Evolutionary conservation across 2,329 filamentous ascomycete genomes (phyloP), one percentile per base, ranked within the genome.

Genomic region (Bipolaris bicolor): DNA sequence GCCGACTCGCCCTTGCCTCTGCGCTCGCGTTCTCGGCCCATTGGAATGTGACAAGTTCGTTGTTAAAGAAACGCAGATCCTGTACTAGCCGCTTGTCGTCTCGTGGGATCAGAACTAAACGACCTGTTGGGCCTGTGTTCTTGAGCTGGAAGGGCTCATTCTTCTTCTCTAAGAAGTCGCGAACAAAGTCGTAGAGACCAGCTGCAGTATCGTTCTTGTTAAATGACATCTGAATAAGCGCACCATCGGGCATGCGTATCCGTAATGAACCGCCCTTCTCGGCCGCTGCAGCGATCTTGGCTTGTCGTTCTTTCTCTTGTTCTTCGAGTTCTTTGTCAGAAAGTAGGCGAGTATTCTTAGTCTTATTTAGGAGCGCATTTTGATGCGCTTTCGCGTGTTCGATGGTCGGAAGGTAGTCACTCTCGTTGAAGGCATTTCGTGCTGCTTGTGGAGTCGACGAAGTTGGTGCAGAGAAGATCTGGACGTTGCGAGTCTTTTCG

Each of bases 181-280:
- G 82, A 16, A 97, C 90, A 62, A 90, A 91, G 13, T 82, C 80
- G 77, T 98, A 92, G 1, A 99, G 80, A 49, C 85, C 84, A 3
- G 83, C 81, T 1, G 88, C 90, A 0, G 90, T 92, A 51, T 93
- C 88, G 1, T 80, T 74, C 18, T 86, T 86, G 1, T 82, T 83
- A 64, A 96, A 87, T n/a, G 82, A 84, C 78, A 88, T 88, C 49
- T 92, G 86, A 31, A 92, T 86, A 51, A 88, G 87, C 55, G 88
- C 90, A 66, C 93, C 90, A 72, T 98, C 93, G 0, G 94, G 94
- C 66, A 97, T 93, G 24, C 93, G 89, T 47, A 97, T 85, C 63
- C 90, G 92, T 62, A 98, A 83, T 26, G 86, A 83, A 31, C 96
- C 85, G 31, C 86, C 85, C 40, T 70, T 74, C 20, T 73, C 63